Percentiles rank a stretch among this genome's conserved stretches.
Conservation (phyloP, 2,329 filamentous ascomycete species). For the Cordyceps cateniannulata region DNA sequence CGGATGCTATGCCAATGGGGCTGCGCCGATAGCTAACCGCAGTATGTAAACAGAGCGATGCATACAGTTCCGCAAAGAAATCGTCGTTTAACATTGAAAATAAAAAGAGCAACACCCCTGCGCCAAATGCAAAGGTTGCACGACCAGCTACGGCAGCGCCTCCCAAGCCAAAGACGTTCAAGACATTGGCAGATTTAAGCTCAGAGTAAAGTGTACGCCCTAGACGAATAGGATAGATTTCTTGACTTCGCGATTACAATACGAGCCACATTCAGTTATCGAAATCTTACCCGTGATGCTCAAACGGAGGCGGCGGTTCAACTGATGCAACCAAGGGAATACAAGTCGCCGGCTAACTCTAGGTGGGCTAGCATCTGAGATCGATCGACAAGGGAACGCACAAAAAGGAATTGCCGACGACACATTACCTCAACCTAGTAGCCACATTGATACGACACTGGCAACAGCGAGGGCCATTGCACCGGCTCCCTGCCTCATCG, state of each 20-base stretch:
- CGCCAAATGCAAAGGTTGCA: conserved; percentile 13
- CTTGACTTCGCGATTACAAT: not conserved
- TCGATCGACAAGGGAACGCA: too few relatives aligned
- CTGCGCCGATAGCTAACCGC: not conserved
- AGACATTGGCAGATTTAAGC: conserved; percentile 49
- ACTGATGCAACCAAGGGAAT: too few relatives aligned
- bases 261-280: too few relatives aligned
- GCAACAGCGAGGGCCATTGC: not conserved
- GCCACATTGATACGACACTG: not conserved
- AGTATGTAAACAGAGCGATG: conserved; percentile 43
- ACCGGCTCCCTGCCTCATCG: not conserved
- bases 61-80: conserved; percentile 53
- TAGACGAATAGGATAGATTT: not conserved
- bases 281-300: too few relatives aligned
- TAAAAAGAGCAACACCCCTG: conserved; percentile 20
- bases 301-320: too few relatives aligned
- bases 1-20: conserved; percentile 14
- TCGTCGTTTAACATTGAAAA: conserved; percentile 52
- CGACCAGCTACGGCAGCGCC: conserved; percentile 28
- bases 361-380: too few relatives aligned
- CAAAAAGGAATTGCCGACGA: too few relatives aligned
- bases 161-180: conserved; percentile 27
- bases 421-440: not conserved
- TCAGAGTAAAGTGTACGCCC: conserved; percentile 16
- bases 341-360: too few relatives aligned